A percentile compares a stretch with the other conserved stretches of the same genome.
These are phyloP conservation scores for Cutaneotrichosporon sp. DNA, from an alignment of 1,284 basidiomycete genomes.

Conservation along the genomic window DNA sequence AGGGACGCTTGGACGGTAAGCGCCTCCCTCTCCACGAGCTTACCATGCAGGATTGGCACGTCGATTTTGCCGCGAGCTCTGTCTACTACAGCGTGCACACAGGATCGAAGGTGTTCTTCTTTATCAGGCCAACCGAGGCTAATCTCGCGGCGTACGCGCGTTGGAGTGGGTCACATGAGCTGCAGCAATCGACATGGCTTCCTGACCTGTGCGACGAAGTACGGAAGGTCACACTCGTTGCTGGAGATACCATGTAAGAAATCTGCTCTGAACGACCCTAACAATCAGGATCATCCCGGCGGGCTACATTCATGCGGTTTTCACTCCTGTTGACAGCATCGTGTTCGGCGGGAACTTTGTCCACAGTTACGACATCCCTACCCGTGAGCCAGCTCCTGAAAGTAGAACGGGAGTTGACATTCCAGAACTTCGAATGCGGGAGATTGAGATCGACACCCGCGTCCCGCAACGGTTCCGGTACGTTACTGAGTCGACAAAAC, in stretches of 20 bases:
- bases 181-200: conserved; percentile 84
- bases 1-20: conserved; percentile 73
- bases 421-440: conserved; percentile 76
- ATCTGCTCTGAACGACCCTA: not conserved
- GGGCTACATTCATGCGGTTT: conserved; percentile 96
- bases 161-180: conserved; percentile 72
- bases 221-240: conserved; percentile 71
- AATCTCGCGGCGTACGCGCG: conserved; percentile 72
- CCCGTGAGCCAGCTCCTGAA: not conserved
- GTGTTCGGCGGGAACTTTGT: conserved; percentile 98
- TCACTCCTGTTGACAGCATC: conserved; percentile 85
- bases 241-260: conserved; percentile 82
- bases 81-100: conserved; percentile 88
- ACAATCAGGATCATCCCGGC: conserved; percentile 73
- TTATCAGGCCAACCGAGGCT: conserved; percentile 81
- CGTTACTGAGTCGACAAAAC: conserved; percentile 75
- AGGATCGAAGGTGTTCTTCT: conserved; percentile 88
- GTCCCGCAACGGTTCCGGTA: conserved; percentile 95
- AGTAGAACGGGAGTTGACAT: not conserved
- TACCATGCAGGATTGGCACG: conserved; percentile 78
- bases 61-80: conserved; percentile 92
- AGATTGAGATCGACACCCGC: conserved; percentile 88
- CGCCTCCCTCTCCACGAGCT: conserved; percentile 17
- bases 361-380: conserved; percentile 61
- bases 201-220: conserved; percentile 79